Percentiles rank a stretch among this genome's conserved stretches.
These are phyloP conservation scores for Xylariaceae sp. DNA, from an alignment of 2,329 filamentous ascomycete genomes.

Conservation along the genomic window DNA sequence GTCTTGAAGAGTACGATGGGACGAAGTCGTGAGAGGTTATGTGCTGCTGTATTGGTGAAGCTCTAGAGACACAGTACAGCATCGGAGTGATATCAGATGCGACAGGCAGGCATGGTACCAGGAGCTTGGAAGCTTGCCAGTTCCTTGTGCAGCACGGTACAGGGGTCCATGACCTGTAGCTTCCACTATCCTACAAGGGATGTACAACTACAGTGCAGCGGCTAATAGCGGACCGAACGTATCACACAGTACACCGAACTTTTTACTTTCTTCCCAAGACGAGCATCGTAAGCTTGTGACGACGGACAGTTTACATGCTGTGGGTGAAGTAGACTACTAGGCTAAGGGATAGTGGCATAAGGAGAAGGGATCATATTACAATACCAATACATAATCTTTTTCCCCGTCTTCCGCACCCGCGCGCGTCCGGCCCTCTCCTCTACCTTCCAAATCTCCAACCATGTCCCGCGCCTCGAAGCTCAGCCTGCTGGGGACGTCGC, in stretches of 20 bases:
- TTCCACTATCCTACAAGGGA: too few relatives aligned
- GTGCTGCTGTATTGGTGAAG: conserved; percentile 1
- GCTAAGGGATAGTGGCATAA: too few relatives aligned
- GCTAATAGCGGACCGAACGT: not conserved
- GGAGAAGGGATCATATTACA: too few relatives aligned
- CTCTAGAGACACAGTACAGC: not conserved
- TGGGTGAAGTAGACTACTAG: not conserved
- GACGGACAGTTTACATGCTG: not conserved
- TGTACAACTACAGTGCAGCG: not conserved
- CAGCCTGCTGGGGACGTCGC: conserved; percentile 71
- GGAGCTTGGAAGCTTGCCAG: not conserved
- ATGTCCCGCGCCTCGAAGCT: conserved; percentile 93
- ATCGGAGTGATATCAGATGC: conserved; percentile 8
- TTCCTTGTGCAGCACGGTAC: conserved; percentile 5
- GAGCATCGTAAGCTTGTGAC: not conserved
- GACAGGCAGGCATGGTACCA: conserved; percentile 2
- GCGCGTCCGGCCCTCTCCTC: too few relatives aligned
- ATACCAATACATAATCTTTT: not conserved
- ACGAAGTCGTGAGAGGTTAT: conserved; percentile 2
- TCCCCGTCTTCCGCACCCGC: not conserved
- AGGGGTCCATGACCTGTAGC: too few relatives aligned
- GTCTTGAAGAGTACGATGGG: conserved; percentile 3
- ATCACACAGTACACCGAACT: not conserved
- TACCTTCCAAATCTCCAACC: conserved; percentile 6
- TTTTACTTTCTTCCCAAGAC: too few relatives aligned